Base-by-base conservation (phyloP, 495 filamentous ascomycete species). In the Daldinia bambusicola region DNA sequence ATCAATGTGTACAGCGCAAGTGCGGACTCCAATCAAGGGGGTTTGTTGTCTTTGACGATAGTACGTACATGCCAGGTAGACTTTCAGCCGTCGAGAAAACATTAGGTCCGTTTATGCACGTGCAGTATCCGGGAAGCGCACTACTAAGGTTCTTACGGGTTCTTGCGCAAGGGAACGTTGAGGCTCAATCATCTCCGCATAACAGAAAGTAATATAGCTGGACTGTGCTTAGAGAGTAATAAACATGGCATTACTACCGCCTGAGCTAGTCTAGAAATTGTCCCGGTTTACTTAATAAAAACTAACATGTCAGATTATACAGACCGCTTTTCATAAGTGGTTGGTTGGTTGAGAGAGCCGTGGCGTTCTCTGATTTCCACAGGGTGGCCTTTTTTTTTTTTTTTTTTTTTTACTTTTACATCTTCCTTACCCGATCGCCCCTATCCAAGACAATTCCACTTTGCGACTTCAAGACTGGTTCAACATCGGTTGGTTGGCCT, bases 121-220 rank as follows among this genome's bases (percentile, higher is more conserved):
- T 43, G 45, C 53, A 26, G 51, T 20, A 48, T 48, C 43, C 43
- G 43, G 43, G 10, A 48, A 48, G 18, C 53, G 37, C 31, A 20
- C 53, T 37, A 56, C 53, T 48, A 48, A 48, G 43, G 43, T 48
- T 48, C 43, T 48, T 9, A 71, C 63, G 69, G 43, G 43, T 48
- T 48, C 43, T 48, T 9, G 67, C 63, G 69, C 59, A 71, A 71
- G 69, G 69, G 63, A 63, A 66, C 69, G 55, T 58, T 71, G 69
- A 58, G 69, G 69, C 69, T 71, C 69, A 67, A 57, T 53, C 62
- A 63, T 63, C 43, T 71, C 63, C 63, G 55, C 68, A 61, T 48
- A 16, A n/a, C 13, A 34, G 20, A 41, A 55, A 36, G 50, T 65
- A 65, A 56, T 32, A 58, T 66, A 56, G 55, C 55, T 70, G 45